Evolutionary conservation across 768 basidiomycete genomes (phyloP).

Genomic region (Chalciporus pseudorubinellus): DNA sequence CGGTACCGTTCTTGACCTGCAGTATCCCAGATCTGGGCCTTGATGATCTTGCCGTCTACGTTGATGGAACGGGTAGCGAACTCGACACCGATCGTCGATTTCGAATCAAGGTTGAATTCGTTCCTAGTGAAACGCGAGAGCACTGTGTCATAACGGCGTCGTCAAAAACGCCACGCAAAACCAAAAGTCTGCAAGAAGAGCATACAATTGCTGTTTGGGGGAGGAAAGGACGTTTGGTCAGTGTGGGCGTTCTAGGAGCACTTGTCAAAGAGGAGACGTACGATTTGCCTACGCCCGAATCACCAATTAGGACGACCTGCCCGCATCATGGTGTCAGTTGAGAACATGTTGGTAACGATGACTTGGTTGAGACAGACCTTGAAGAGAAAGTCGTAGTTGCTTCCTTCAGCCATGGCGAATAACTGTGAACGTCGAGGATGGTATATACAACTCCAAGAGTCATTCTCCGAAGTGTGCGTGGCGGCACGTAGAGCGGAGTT

Average conservation of each 20-base stretch:
- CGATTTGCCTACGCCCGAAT: slow-evolving; percentile 99
- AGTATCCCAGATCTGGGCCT: slow-evolving; percentile 99
- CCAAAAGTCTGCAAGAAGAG: not conserved
- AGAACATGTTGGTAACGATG: not conserved
- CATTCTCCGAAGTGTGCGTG: not conserved
- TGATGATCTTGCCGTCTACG: slow-evolving; percentile 96
- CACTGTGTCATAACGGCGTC: slow-evolving; percentile 47
- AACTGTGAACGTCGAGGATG: slow-evolving; percentile 6
- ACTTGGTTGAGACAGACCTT: slow-evolving; percentile 55
- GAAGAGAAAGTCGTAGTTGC: slow-evolving; percentile 99
- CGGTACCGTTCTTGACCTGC: slow-evolving; percentile 98
- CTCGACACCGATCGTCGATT: slow-evolving; percentile 99
- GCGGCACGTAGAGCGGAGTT: slow-evolving; percentile 31
- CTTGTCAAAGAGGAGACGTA: slow-evolving; percentile 48
- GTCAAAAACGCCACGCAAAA: not conserved
- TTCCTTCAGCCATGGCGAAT: slow-evolving; percentile 77
- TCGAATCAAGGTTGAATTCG: slow-evolving; percentile 98
- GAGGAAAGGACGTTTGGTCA: not conserved
- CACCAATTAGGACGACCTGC: slow-evolving; percentile 97
- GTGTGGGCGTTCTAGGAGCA: not conserved
- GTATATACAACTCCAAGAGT: slow-evolving; percentile 10
- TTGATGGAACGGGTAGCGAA: slow-evolving; percentile 95
- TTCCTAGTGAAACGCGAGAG: slow-evolving; percentile 99
- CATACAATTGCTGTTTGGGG: slow-evolving; percentile 34
- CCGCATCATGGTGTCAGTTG: not conserved